These are phyloP conservation scores for Clonostachys chloroleuca DNA, from an alignment of 2,329 filamentous ascomycete genomes.

Conservation along the genomic window DNA sequence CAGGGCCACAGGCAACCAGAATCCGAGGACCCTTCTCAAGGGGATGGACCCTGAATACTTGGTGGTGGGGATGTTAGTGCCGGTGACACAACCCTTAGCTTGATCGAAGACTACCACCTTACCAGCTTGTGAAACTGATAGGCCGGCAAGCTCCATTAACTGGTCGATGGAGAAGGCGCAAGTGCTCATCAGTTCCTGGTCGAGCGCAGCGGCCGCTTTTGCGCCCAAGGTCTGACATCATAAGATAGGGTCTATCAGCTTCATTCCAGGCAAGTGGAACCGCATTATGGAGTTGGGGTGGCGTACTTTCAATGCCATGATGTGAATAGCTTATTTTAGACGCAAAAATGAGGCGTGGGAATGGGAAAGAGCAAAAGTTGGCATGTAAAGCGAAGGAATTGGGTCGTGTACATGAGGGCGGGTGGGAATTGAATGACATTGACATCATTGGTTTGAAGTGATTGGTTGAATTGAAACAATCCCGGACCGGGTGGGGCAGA, in stretches of 20 bases:
- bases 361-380: too few species aligned
- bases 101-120: slow-evolving; percentile 9
- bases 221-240: slow-evolving; percentile 70
- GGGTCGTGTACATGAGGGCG: too few species aligned
- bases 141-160: slow-evolving; percentile 91
- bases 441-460: too few species aligned
- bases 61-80: too few species aligned
- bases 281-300: not conserved
- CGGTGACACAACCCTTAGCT: not conserved
- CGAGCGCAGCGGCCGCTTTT: slow-evolving; percentile 82
- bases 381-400: too few species aligned
- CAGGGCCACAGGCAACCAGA: slow-evolving; percentile 86
- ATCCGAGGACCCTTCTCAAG: slow-evolving; percentile 65
- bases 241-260: slow-evolving; percentile 1
- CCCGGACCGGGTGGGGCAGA: too few species aligned
- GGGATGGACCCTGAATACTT: slow-evolving; percentile 83
- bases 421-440: too few species aligned
- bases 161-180: slow-evolving; percentile 92
- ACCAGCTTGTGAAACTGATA: slow-evolving; percentile 91
- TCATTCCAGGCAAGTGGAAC: not conserved
- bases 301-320: slow-evolving; percentile 25
- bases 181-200: slow-evolving; percentile 88
- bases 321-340: not conserved
- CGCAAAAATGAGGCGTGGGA: too few species aligned
- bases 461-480: too few species aligned